Percentiles rank a stretch among this genome's conserved stretches.
These are phyloP conservation scores for Pistacia vera DNA, from an alignment of 345 rosid species.

Conservation along the genomic window DNA sequence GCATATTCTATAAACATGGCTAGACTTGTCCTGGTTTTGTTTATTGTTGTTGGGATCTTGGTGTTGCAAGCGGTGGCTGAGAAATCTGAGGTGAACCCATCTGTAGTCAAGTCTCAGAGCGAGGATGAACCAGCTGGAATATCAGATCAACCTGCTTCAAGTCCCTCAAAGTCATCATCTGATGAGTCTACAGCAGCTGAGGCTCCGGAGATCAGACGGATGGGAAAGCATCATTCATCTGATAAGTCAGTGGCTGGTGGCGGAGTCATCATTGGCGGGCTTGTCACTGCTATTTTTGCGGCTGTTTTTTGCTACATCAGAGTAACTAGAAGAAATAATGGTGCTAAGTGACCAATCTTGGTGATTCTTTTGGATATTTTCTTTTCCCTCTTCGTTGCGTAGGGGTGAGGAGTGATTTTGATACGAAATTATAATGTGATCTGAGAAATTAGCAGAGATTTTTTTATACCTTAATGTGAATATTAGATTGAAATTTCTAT, in stretches of 20 bases:
- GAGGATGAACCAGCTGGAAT: slow-evolving; percentile 12
- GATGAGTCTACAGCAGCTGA: slow-evolving; percentile 26
- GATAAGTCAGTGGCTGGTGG: slow-evolving; percentile 60
- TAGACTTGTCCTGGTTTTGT: slow-evolving; percentile 25
- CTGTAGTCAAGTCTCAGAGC: slow-evolving; percentile 9
- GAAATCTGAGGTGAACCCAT: slow-evolving; percentile 19
- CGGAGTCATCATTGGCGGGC: slow-evolving; percentile 68
- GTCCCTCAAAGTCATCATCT: slow-evolving; percentile 9
- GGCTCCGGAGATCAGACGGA: slow-evolving; percentile 47
- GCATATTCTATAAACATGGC: slow-evolving; percentile 6
- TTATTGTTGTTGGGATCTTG: slow-evolving; percentile 34
- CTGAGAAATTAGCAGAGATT: not conserved
- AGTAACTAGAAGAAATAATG: slow-evolving; percentile 51
- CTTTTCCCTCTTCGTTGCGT: not conserved
- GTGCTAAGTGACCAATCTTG: slow-evolving; percentile 14
- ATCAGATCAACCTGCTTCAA: slow-evolving; percentile 26
- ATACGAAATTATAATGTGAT: not conserved
- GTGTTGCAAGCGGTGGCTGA: slow-evolving; percentile 32
- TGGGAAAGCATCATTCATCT: slow-evolving; percentile 44
- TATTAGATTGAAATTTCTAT: slow-evolving; percentile 6
- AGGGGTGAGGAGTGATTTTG: slow-evolving; percentile 11
- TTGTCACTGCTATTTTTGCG: slow-evolving; percentile 56
- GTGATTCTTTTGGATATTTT: not conserved
- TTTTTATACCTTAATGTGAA: not conserved
- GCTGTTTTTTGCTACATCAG: slow-evolving; percentile 67